Base-by-base conservation (phyloP, 169 alveolate species). In the Cardiosporidium cionae region DNA sequence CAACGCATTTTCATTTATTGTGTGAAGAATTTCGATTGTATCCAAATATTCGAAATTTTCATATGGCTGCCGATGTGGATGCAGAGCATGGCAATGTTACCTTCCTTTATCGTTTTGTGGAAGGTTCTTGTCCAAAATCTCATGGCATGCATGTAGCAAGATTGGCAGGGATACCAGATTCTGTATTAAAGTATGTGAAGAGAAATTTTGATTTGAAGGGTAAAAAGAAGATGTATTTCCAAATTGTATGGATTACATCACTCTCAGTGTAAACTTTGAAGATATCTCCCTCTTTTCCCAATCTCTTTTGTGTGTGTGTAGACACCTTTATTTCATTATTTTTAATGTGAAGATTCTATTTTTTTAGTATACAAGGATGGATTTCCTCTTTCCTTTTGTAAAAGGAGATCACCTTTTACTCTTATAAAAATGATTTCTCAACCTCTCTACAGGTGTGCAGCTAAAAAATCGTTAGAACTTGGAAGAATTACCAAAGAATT, bases 131-230 rank as follows among this genome's bases (percentile, higher is more conserved):
- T 69, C 98, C 97, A 32, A 88, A 93, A 66, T 94, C 98, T 32
- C 96, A 91, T 80, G 99, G 99, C 66, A 92, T 94, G 68, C 96
- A 94, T 78, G 98, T 97, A 53, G 99, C 99, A 7, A 81, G 89
- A 44, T 87, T 95, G 7, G 98, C 98, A 2, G 98, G 98, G 5
- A 79, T 94, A 1, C 95, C 96, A 0, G 87, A 89, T 29, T n/a
- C 6, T 37, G 73, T 78, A 16, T 53, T 78, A 22, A 34, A 0
- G 79, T 70, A 69, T 23, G 82, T 66, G 7, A 2, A 16, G 34
- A 27, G 23, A 28, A 28, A 44, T 63, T 63, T 63, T n/a, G 23
- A 44, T 63, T 9, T 63, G 58, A 16, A 44, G 27, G n/a, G 16
- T 44, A 44, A 16, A n/a, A 44, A 44, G 58, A 16, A n/a, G n/a